Evolutionary conservation across 495 filamentous ascomycete species (phyloP).

Genomic region (Ascobolus immersus): DNA sequence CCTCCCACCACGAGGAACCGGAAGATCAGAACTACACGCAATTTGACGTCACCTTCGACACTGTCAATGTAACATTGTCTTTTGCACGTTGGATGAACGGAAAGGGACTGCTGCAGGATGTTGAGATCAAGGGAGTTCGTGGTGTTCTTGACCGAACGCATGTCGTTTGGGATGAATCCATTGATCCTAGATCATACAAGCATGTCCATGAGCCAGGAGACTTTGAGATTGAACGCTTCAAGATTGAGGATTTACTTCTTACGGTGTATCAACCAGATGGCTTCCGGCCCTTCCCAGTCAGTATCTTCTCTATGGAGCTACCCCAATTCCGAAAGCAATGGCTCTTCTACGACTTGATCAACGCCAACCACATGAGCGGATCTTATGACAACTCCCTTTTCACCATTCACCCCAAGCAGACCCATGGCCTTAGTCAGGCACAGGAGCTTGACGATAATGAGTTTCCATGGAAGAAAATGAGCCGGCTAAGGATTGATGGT

Average conservation of each 20-base stretch:
- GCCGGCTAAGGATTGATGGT: constrained; percentile 67
- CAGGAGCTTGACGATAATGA: constrained; percentile 23
- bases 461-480: constrained; percentile 73
- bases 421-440: constrained; percentile 34
- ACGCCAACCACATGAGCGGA: constrained; percentile 83
- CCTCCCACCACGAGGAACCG: too few species aligned
- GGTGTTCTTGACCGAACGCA: constrained; percentile 81
- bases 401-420: constrained; percentile 84
- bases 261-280: constrained; percentile 73
- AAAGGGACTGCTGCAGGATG: constrained; percentile 71
- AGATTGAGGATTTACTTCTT: constrained; percentile 75
- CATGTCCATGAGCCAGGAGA: constrained; percentile 78
- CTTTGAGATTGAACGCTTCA: constrained; percentile 90
- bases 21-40: constrained; percentile 95
- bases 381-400: constrained; percentile 89
- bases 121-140: constrained; percentile 83
- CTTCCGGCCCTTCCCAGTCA: constrained; percentile 82
- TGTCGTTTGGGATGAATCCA: constrained; percentile 42
- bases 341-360: constrained; percentile 92
- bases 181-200: constrained; percentile 66
- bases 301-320: constrained; percentile 83
- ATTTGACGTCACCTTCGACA: constrained; percentile 84
- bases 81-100: constrained; percentile 96
- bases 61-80: constrained; percentile 88
- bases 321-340: constrained; percentile 83